Conservation (phyloP, 176 grass and related monocot species). For the Eleusine coracana region DNA sequence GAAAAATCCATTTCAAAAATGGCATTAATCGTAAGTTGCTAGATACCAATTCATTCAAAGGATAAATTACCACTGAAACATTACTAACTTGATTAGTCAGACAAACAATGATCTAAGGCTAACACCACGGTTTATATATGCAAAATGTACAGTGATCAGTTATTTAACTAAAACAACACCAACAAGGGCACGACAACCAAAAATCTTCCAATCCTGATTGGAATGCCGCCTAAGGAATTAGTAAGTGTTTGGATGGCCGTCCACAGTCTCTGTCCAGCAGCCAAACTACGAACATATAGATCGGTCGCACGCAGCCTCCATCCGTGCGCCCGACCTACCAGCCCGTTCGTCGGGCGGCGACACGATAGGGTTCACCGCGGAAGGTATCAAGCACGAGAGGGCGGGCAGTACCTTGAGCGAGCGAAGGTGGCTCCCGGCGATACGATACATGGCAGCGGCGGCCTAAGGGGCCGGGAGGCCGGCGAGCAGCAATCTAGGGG, state of each 20-base stretch:
- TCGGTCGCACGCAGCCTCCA: neutral
- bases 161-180: neutral
- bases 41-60: neutral
- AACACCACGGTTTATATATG: neutral
- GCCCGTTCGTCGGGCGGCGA: neutral
- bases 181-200: neutral
- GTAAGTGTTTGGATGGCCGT: too few species aligned
- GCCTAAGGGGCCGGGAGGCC: neutral
- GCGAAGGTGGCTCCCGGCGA: slow-evolving; percentile 37
- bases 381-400: neutral
- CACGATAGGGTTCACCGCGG: neutral
- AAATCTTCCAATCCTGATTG: neutral
- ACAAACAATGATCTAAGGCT: neutral
- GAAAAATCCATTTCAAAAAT: neutral
- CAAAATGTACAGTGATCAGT: neutral
- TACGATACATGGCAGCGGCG: slow-evolving; percentile 23
- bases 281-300: neutral
- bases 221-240: neutral
- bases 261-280: neutral
- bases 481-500: neutral
- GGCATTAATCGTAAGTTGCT: neutral
- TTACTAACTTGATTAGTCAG: neutral
- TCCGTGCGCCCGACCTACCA: neutral
- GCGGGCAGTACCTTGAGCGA: slow-evolving; percentile 31
- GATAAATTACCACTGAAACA: neutral